Evolutionary conservation across 306 rosid genomes (phyloP), one percentile per base, ranked within the genome.

Genomic region (Quercus robur): DNA sequence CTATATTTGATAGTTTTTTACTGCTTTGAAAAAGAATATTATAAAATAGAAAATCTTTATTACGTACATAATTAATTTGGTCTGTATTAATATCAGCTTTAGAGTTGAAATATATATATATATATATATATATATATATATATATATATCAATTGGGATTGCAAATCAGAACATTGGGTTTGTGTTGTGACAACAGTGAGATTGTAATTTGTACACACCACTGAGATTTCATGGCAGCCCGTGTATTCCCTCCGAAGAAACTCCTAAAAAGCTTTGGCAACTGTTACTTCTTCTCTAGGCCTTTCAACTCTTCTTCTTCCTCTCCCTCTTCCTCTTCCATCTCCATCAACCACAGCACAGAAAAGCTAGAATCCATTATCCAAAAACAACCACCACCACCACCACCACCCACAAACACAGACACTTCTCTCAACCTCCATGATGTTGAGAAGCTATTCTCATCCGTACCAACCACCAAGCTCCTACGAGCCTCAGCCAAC

Each of bases 401-500:
- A 23, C 26, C 26, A 25, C 26, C 89, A 51, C 88, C 81, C 7
- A 78, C 87, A 55, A 54, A 79, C n/a, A 82, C 74, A 38, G 46
- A 75, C 80, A 77, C 73, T 18, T 8, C 71, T 14, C 73, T 85
- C 35, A 72, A 85, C 23, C 76, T 91, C 9, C 30, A 83, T 74
- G 89, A 93, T 85, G 76, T 51, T 0, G 69, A 86, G 56, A 84
- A 62, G 74, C 87, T 95, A 20, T 95, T 95, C 71, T 82, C 87
- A 0, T 51, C 76, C 56, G 78, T 95, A 2, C 61, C 94, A 0
- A 90, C 96, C 70, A 0, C 78, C 3, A 77, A 54, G 30, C 97
- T 95, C 13, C 75, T 93, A 58, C 86, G 89, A 20, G 79, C 98
- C 71, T 31, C 92, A 12, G 89, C 97, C 4, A 86, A 76, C 62